A percentile compares a stretch with the other conserved stretches of the same genome.
phyloP scores from a whole-genome alignment of 345 rosid species.

The Citrus reticulata region DNA sequence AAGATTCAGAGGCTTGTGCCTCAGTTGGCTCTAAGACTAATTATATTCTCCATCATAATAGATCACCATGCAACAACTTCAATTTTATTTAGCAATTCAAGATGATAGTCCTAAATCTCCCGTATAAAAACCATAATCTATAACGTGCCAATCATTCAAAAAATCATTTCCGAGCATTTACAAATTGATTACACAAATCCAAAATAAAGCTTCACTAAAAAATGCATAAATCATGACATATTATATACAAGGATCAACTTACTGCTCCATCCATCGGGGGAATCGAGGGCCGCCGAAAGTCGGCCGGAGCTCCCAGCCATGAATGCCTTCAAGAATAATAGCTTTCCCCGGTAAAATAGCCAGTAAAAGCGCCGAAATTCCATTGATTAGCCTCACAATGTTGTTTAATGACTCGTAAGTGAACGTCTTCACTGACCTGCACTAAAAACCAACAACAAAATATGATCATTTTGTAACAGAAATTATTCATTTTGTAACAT shows the following conservation, averaged over 20 bases:
- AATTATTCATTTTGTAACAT: not conserved
- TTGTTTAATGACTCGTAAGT: conserved; percentile 86
- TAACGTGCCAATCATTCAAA: not conserved
- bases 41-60: not conserved
- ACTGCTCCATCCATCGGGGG: conserved; percentile 98
- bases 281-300: conserved; percentile 83
- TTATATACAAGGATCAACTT: conserved; percentile 14
- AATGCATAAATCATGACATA: not conserved
- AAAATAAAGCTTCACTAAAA: not conserved
- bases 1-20: not conserved
- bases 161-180: not conserved
- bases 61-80: not conserved
- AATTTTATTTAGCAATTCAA: too few species aligned
- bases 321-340: conserved; percentile 77
- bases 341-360: conserved; percentile 75
- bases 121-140: not conserved
- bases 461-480: not conserved
- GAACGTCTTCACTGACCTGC: conserved; percentile 90
- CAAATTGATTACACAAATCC: not conserved
- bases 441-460: conserved; percentile 33
- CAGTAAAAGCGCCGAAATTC: conserved; percentile 74
- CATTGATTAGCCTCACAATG: conserved; percentile 75
- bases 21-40: not conserved
- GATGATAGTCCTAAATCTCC: too few species aligned
- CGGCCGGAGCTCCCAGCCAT: conserved; percentile 98